These are phyloP conservation scores for Thecaphora frezii DNA, from an alignment of 1,284 basidiomycete species.

Conservation along the genomic window DNA sequence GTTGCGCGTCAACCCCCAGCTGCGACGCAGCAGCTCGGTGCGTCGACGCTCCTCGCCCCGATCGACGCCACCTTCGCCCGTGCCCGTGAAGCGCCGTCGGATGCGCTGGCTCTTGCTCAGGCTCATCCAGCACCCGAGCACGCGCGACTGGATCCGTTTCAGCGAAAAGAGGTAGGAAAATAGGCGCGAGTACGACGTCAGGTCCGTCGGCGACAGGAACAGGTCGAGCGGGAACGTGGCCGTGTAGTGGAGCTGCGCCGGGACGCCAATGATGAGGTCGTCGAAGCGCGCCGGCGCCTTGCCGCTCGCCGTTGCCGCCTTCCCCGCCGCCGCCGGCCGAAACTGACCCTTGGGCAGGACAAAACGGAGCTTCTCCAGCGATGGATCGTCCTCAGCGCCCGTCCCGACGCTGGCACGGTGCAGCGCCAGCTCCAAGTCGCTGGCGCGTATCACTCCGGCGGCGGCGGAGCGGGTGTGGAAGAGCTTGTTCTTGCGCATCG, in stretches of 20 bases:
- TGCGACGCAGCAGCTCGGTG: conserved; percentile 69
- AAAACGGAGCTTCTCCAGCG: conserved; percentile 28
- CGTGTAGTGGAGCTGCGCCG: conserved; percentile 37
- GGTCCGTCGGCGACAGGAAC: conserved; percentile 75
- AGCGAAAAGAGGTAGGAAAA: conserved; percentile 81
- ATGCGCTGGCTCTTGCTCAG: conserved; percentile 79
- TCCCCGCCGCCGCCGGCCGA: conserved; percentile 17
- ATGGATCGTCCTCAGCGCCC: conserved; percentile 40
- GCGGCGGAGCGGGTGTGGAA: conserved; percentile 68
- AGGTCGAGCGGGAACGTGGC: conserved; percentile 78
- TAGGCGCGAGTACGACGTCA: conserved; percentile 73
- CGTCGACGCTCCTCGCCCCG: conserved; percentile 66
- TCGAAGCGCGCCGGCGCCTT: conserved; percentile 25
- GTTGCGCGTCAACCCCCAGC: conserved; percentile 79
- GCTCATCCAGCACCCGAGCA: conserved; percentile 78
- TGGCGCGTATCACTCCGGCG: conserved; percentile 54
- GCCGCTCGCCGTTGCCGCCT: neutral
- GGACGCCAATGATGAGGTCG: conserved; percentile 34
- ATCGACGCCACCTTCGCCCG: conserved; percentile 78
- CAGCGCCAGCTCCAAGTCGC: conserved; percentile 41
- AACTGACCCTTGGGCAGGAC: conserved; percentile 26
- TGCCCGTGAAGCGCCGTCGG: conserved; percentile 78
- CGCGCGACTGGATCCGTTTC: conserved; percentile 75
- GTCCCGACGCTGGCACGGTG: conserved; percentile 37
- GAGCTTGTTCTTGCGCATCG: conserved; percentile 65